These are phyloP conservation scores for Epichloe uncinata DNA, from an alignment of 2,329 filamentous ascomycete genomes.

Conservation along the genomic window DNA sequence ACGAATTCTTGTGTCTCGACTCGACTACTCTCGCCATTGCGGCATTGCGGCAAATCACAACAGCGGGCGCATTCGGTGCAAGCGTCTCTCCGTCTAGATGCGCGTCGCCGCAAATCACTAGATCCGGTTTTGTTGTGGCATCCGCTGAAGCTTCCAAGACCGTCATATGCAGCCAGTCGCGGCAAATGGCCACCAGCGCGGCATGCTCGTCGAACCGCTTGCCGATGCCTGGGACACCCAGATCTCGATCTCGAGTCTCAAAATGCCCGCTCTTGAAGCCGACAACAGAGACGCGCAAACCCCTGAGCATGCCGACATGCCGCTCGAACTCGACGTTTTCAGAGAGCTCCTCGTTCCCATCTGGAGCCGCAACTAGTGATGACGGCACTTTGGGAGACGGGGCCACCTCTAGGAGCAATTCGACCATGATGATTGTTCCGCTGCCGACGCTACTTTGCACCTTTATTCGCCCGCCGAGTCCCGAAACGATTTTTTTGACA, in stretches of 20 bases:
- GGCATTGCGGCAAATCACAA: slow-evolving; percentile 21
- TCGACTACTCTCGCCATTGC: slow-evolving; percentile 12
- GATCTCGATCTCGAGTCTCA: not conserved
- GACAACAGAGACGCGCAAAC: slow-evolving; percentile 16
- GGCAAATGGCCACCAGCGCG: slow-evolving; percentile 15
- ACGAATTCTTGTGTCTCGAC: not conserved
- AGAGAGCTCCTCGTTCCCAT: not conserved
- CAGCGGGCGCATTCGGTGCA: slow-evolving; percentile 10
- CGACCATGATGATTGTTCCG: slow-evolving; percentile 24
- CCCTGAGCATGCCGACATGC: slow-evolving; percentile 16
- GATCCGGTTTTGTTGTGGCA: slow-evolving; percentile 10
- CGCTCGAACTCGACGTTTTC: slow-evolving; percentile 11
- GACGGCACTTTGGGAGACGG: not conserved
- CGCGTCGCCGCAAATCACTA: slow-evolving; percentile 12
- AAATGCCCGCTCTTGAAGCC: slow-evolving; percentile 9
- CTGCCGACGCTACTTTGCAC: slow-evolving; percentile 32
- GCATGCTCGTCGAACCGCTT: not conserved
- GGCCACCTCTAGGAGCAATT: slow-evolving; percentile 14
- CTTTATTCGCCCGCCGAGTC: slow-evolving; percentile 44
- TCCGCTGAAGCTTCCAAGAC: slow-evolving; percentile 9
- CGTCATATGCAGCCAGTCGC: slow-evolving; percentile 20
- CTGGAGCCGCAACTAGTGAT: not conserved
- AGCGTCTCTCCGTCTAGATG: not conserved
- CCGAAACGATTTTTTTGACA: slow-evolving; percentile 44
- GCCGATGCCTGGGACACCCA: not conserved